These are phyloP conservation scores for Mycena metata DNA, from an alignment of 768 basidiomycete species.

Conservation along the genomic window DNA sequence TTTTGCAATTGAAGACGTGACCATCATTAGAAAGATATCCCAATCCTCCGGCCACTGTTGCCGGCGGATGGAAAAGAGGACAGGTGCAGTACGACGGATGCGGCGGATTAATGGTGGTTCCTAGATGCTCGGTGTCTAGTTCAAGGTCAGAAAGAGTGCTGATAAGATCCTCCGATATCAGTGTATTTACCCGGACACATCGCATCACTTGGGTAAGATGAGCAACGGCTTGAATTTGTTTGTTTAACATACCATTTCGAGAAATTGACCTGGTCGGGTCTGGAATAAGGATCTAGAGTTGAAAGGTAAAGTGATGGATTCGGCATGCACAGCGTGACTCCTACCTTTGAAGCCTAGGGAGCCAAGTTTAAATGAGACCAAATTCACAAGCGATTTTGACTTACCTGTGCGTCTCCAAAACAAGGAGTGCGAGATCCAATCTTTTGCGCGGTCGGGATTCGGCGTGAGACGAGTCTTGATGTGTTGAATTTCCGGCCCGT, in stretches of 20 bases:
- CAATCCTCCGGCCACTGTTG: conserved; percentile 45
- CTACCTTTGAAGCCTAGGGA: conserved; percentile 63
- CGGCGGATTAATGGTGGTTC: conserved; percentile 48
- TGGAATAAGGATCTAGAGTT: conserved; percentile 62
- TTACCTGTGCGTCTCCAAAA: conserved; percentile 72
- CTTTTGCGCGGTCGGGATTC: conserved; percentile 62
- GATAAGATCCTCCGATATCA: neutral
- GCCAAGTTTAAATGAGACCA: neutral
- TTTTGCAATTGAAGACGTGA: conserved; percentile 62
- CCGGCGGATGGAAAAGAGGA: conserved; percentile 61
- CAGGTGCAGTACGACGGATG: conserved; percentile 63
- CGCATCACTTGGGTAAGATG: conserved; percentile 51
- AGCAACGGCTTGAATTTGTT: neutral
- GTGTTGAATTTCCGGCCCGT: conserved; percentile 61
- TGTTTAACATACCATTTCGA: conserved; percentile 56
- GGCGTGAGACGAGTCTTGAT: conserved; percentile 59
- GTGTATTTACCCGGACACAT: conserved; percentile 55
- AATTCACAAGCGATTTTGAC: neutral
- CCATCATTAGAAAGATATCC: conserved; percentile 67
- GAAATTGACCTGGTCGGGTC: conserved; percentile 63
- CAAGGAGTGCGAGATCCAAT: conserved; percentile 65
- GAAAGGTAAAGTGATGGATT: neutral
- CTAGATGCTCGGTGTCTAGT: conserved; percentile 61
- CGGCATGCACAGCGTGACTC: neutral
- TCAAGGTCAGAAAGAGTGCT: too few relatives aligned